phyloP scores from a whole-genome alignment of 106 monocot species.

The Allium cepa region DNA sequence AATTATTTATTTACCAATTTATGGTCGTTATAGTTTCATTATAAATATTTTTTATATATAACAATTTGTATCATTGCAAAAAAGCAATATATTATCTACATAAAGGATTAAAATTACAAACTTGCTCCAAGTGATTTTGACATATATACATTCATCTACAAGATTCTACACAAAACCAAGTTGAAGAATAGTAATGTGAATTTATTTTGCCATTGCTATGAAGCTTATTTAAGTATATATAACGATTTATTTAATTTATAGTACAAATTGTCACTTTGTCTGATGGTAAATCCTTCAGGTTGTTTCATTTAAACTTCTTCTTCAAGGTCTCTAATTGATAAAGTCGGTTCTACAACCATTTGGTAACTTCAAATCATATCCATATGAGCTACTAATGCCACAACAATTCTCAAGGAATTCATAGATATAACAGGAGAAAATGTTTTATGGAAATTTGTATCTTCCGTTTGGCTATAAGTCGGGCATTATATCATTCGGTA shows the following conservation, averaged over 20 bases:
- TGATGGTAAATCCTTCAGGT: neutral
- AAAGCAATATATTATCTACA: no score
- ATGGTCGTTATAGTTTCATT: no score
- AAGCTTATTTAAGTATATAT: neutral
- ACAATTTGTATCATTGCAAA: no score
- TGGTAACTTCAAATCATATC: neutral
- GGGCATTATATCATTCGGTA: conserved; percentile 6
- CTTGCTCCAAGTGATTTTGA: no score
- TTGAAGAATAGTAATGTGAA: neutral
- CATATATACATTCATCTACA: neutral
- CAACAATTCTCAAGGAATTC: neutral
- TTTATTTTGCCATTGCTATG: neutral
- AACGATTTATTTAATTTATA: neutral
- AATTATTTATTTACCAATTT: no score
- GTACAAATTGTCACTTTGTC: neutral
- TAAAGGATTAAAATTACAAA: no score
- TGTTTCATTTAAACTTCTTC: no score
- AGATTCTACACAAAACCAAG: neutral
- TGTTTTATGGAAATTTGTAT: neutral
- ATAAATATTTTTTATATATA: no score
- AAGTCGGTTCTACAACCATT: conserved; percentile 3
- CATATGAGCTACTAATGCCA: conserved; percentile 6
- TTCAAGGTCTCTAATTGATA: neutral
- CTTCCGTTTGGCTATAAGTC: conserved; percentile 4
- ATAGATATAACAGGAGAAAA: neutral